These are phyloP conservation scores for Rehmannia glutinosa DNA, from an alignment of 257 asterid species.

Conservation along the genomic window DNA sequence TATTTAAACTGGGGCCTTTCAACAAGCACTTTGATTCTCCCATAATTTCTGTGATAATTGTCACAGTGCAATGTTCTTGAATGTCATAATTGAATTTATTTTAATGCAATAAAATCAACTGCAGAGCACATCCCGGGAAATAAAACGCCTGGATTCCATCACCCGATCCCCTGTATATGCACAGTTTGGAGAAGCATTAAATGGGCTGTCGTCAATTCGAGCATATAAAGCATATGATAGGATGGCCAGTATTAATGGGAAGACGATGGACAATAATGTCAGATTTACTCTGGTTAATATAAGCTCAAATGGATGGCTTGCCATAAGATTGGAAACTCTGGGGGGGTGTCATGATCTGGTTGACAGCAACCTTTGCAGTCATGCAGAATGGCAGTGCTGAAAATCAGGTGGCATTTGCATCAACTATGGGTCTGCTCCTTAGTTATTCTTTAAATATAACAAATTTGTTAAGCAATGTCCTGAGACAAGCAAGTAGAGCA, in stretches of 20 bases:
- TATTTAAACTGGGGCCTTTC: too few species aligned
- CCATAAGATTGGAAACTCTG: conserved; percentile 64
- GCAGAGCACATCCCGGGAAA: conserved; percentile 87
- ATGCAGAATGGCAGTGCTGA: conserved; percentile 62
- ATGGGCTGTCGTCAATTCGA: conserved; percentile 69
- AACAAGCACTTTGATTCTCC: too few species aligned
- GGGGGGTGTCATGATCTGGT: conserved; percentile 82
- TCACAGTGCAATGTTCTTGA: background rate
- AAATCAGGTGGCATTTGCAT: conserved; percentile 70
- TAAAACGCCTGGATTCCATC: conserved; percentile 72
- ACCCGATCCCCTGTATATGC: conserved; percentile 84
- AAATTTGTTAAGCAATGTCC: conserved; percentile 51
- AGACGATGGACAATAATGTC: conserved; percentile 66
- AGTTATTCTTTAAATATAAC: conserved; percentile 78
- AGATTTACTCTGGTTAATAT: conserved; percentile 62
- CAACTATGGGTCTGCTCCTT: conserved; percentile 82
- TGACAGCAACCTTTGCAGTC: conserved; percentile 71
- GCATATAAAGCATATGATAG: conserved; percentile 78
- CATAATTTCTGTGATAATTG: too few species aligned
- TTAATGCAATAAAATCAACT: conserved; percentile 14
- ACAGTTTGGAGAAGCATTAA: conserved; percentile 78
- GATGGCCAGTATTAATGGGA: conserved; percentile 59
- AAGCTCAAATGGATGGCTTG: conserved; percentile 78
- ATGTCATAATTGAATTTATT: background rate
- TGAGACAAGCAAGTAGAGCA: conserved; percentile 75